Evolutionary conservation across 2,329 filamentous ascomycete genomes (phyloP).

Genomic region (Stemphylium lycopersici): DNA sequence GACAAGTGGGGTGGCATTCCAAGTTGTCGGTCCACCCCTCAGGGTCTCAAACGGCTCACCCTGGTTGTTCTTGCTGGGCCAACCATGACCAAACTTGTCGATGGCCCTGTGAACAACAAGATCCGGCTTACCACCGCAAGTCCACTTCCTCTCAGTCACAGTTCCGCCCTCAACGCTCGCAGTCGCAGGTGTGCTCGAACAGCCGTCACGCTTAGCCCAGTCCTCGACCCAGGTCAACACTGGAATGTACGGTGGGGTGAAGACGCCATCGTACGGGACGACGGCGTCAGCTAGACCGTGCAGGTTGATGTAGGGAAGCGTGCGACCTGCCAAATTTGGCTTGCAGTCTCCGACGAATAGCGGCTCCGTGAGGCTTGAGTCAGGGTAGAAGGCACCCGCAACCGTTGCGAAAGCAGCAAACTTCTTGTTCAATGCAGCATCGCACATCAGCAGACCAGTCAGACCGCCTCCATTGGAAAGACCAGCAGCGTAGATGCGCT

Average conservation of each 20-base stretch:
- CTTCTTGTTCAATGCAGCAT: conserved; percentile 43
- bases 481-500: conserved; percentile 54
- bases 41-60: conserved; percentile 29
- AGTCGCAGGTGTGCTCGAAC: background rate
- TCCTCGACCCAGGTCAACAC: conserved; percentile 19
- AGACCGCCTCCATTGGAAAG: conserved; percentile 62
- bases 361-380: conserved; percentile 20
- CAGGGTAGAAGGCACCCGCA: conserved; percentile 53
- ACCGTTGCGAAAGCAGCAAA: conserved; percentile 58
- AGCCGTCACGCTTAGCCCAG: conserved; percentile 21
- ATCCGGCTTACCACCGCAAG: conserved; percentile 19
- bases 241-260: conserved; percentile 20
- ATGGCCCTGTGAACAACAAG: conserved; percentile 23
- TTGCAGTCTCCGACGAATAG: conserved; percentile 24
- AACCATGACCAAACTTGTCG: conserved; percentile 32
- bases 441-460: conserved; percentile 55
- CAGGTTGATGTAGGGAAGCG: conserved; percentile 26
- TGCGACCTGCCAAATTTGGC: conserved; percentile 2
- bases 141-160: conserved; percentile 21
- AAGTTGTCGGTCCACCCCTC: conserved; percentile 24
- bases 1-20: conserved; percentile 29
- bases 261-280: conserved; percentile 31
- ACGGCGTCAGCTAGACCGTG: conserved; percentile 30
- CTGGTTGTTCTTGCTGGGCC: conserved; percentile 24
- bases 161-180: conserved; percentile 16